These are phyloP conservation scores for Saccharomyces kudriavzevii DNA, from an alignment of 805 yeast species.

Conservation along the genomic window DNA sequence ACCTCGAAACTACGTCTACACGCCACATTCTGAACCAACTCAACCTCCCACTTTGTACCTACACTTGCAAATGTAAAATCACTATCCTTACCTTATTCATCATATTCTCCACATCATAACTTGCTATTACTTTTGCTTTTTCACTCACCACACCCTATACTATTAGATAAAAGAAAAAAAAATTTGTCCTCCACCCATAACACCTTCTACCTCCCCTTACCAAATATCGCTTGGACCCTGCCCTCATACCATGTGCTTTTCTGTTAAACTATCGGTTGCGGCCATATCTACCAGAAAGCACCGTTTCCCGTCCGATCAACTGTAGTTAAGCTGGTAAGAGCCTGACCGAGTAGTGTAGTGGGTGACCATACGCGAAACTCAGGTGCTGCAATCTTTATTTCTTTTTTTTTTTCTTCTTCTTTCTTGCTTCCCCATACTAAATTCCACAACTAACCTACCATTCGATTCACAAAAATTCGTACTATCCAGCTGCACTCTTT, in stretches of 20 bases:
- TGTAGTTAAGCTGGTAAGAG: constrained; percentile 52
- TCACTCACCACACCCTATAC: neutral
- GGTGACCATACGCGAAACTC: constrained; percentile 53
- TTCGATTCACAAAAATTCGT: neutral
- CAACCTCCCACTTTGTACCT: neutral
- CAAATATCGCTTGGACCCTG: neutral
- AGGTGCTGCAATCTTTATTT: constrained; percentile 44
- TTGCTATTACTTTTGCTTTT: neutral
- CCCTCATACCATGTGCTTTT: constrained; percentile 1
- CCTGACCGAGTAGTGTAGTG: constrained; percentile 51
- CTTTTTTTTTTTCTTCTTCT: neutral
- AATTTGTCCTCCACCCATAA: neutral
- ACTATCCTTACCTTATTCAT: neutral
- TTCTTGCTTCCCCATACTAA: neutral
- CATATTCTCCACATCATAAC: neutral
- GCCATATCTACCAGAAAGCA: constrained; percentile 54
- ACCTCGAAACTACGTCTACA: neutral
- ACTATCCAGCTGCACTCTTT: neutral
- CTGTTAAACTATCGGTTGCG: constrained; percentile 37
- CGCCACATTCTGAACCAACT: neutral
- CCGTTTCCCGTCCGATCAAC: constrained; percentile 58
- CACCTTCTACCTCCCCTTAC: neutral
- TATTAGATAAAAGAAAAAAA: neutral
- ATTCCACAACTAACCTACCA: neutral
- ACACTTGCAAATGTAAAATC: neutral